A percentile compares a stretch with the other conserved stretches of the same genome.
phyloP scores from a whole-genome alignment of 495 filamentous ascomycete genomes.

The Neurospora sp. region DNA sequence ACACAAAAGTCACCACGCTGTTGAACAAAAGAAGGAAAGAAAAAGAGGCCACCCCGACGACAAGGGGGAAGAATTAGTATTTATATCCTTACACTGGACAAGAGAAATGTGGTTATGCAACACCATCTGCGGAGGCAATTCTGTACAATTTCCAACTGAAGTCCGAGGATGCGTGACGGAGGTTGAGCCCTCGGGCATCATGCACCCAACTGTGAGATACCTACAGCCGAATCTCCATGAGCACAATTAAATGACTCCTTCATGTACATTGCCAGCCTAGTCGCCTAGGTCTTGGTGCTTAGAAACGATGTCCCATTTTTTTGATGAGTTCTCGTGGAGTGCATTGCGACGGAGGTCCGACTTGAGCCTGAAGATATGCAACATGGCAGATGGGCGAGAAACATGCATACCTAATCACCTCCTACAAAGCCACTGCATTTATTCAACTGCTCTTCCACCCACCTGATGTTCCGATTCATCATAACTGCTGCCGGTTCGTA shows the following conservation, averaged over 20 bases:
- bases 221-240: neutral
- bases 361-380: neutral
- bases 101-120: neutral
- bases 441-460: neutral
- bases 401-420: neutral
- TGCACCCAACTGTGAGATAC: neutral
- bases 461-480: neutral
- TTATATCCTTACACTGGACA: neutral
- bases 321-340: neutral
- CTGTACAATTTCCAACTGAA: neutral
- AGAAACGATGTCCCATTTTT: neutral
- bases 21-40: neutral
- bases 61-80: neutral
- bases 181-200: neutral
- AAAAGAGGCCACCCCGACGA: neutral
- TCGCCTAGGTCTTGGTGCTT: neutral
- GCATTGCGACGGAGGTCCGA: neutral
- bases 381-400: neutral
- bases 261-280: neutral
- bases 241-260: neutral
- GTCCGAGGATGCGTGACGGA: neutral
- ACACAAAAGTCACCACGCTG: neutral
- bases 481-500: neutral
- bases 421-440: neutral
- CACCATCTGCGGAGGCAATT: neutral